Evolutionary conservation across 768 basidiomycete species (phyloP).

Genomic region (Jaapia argillacea): DNA sequence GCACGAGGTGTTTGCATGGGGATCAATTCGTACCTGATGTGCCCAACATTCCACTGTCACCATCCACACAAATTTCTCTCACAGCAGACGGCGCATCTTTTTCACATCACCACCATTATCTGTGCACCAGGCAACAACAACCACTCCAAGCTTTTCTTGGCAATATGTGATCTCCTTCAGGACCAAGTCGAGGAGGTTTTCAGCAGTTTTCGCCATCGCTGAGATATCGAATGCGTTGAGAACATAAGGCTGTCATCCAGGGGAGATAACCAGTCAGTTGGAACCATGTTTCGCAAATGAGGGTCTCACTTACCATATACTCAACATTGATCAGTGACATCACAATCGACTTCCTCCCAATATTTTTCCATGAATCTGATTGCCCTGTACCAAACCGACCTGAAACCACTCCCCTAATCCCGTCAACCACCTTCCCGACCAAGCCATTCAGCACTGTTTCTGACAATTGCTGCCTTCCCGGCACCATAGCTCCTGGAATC

Average conservation of each 20-base stretch:
- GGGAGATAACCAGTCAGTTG: neutral
- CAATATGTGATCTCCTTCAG: constrained; percentile 5
- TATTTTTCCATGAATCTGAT: constrained; percentile 9
- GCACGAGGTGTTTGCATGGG: neutral
- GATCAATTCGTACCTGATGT: constrained; percentile 7
- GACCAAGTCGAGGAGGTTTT: constrained; percentile 4
- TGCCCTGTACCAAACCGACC: constrained; percentile 7
- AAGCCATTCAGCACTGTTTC: too few species aligned
- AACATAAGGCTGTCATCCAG: neutral
- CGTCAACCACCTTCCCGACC: too few species aligned
- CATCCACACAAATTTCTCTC: neutral
- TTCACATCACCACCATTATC: constrained; percentile 12
- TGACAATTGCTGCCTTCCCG: too few species aligned
- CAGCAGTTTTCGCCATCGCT: constrained; percentile 7
- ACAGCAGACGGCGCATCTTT: constrained; percentile 4
- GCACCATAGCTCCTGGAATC: too few species aligned
- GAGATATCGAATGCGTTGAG: constrained; percentile 7
- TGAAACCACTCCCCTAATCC: neutral
- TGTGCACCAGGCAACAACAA: constrained; percentile 4
- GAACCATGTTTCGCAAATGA: too few species aligned
- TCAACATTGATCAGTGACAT: constrained; percentile 7
- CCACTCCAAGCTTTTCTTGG: constrained; percentile 1
- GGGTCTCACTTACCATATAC: constrained; percentile 4
- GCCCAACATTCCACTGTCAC: constrained; percentile 11
- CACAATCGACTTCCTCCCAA: constrained; percentile 2